Conservation (phyloP, 1,284 basidiomycete genomes). For the Pseudozyma sp. region DNA sequence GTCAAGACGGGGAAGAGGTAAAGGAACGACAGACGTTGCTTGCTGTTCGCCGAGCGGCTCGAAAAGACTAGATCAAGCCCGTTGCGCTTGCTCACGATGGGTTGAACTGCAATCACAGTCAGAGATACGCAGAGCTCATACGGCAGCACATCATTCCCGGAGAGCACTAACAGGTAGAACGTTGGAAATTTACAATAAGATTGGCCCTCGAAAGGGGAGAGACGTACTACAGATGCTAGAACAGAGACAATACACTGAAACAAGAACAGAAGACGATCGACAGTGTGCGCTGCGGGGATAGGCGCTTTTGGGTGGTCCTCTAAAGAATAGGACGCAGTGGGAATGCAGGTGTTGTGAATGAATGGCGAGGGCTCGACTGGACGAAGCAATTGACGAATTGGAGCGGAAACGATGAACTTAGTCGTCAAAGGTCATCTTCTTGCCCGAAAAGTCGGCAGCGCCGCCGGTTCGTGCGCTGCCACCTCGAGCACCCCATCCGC, state of each 20-base stretch:
- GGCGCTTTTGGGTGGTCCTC: constrained; percentile 30
- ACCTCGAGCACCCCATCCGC: constrained; percentile 66
- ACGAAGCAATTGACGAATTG: too few species aligned
- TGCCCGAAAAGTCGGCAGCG: constrained; percentile 79
- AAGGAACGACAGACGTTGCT: too few species aligned
- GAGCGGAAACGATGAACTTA: constrained; percentile 2
- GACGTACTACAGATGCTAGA: constrained; percentile 25
- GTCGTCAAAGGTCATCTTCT: constrained; percentile 82
- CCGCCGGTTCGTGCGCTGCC: constrained; percentile 76
- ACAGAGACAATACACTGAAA: constrained; percentile 16
- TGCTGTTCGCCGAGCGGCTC: too few species aligned
- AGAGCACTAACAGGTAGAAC: too few species aligned
- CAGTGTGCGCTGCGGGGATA: constrained; percentile 10
- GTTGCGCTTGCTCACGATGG: too few species aligned
- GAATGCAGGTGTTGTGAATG: not conserved
- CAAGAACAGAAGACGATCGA: not conserved
- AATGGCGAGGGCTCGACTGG: not conserved
- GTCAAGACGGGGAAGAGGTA: too few species aligned
- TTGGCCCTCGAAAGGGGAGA: constrained; percentile 7
- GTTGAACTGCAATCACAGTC: too few species aligned
- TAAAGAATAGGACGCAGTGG: constrained; percentile 4
- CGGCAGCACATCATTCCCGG: too few species aligned
- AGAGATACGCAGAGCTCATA: too few species aligned
- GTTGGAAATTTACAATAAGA: constrained; percentile 24
- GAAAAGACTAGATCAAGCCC: too few species aligned